phyloP scores from a whole-genome alignment of 768 basidiomycete species.

The Leucosporidium yakuticum region DNA sequence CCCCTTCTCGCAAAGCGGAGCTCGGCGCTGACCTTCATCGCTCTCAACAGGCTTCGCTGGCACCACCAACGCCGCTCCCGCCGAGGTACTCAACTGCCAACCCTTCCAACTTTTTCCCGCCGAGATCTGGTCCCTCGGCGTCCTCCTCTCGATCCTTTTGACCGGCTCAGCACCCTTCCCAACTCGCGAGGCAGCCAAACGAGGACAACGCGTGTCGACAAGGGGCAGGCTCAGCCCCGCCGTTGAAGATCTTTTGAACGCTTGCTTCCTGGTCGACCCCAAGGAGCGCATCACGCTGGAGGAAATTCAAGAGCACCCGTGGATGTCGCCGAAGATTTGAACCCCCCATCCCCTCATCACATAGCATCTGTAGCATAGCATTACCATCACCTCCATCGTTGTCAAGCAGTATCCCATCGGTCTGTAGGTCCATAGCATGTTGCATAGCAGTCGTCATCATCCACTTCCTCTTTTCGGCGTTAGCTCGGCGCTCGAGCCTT shows the following conservation, averaged over 20 bases:
- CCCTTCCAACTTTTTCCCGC: conserved; percentile 43
- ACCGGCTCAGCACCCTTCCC: conserved; percentile 45
- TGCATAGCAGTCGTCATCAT: too few species aligned
- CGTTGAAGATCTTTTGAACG: conserved; percentile 2
- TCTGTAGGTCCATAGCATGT: too few species aligned
- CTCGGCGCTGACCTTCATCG: neutral
- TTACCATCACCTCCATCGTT: too few species aligned
- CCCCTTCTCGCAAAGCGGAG: too few species aligned
- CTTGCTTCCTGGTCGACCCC: conserved; percentile 6
- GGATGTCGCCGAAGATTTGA: conserved; percentile 7
- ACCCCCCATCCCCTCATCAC: too few species aligned
- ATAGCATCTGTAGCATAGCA: too few species aligned
- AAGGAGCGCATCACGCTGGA: conserved; percentile 7
- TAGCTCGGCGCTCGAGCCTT: too few species aligned
- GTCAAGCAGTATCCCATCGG: too few species aligned
- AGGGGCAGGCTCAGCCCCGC: neutral
- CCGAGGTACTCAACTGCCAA: conserved; percentile 43
- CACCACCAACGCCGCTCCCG: conserved; percentile 27
- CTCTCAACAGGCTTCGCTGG: conserved; percentile 40
- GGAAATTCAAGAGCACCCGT: conserved; percentile 7
- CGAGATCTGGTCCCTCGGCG: conserved; percentile 48
- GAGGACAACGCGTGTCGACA: neutral
- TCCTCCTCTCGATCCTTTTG: conserved; percentile 46
- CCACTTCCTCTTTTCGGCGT: too few species aligned
- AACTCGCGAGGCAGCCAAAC: conserved; percentile 5